Evolutionary conservation across 108 stramenopile species (phyloP).

Genomic region (Nitzschia sp.): DNA sequence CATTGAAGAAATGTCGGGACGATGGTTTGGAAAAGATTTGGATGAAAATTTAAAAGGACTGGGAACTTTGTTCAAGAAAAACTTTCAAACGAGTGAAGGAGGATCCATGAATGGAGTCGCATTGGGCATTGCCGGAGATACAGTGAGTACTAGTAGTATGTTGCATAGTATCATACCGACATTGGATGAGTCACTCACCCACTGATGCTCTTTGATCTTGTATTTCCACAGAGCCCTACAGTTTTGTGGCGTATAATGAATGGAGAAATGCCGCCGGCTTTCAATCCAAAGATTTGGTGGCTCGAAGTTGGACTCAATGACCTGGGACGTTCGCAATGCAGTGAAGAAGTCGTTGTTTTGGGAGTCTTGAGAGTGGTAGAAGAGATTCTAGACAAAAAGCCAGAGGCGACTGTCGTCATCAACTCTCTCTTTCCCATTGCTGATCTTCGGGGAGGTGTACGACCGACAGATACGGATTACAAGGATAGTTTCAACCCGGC

Average conservation of each 20-base stretch:
- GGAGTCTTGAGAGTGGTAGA: slow-evolving; percentile 83
- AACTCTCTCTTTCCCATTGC: slow-evolving; percentile 80
- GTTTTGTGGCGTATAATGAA: slow-evolving; percentile 52
- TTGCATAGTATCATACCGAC: too few relatives aligned
- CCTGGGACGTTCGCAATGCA: slow-evolving; percentile 72
- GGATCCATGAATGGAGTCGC: slow-evolving; percentile 36
- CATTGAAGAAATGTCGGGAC: slow-evolving; percentile 83
- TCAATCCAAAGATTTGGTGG: slow-evolving; percentile 88
- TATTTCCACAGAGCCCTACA: slow-evolving; percentile 28
- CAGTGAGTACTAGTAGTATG: slow-evolving; percentile 49
- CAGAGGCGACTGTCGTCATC: slow-evolving; percentile 78
- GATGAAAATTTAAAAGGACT: slow-evolving; percentile 13
- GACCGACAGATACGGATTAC: slow-evolving; percentile 25
- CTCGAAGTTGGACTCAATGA: slow-evolving; percentile 83
- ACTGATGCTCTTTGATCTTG: too few relatives aligned
- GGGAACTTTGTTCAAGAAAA: slow-evolving; percentile 28
- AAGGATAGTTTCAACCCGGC: slow-evolving; percentile 25
- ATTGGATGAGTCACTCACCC: too few relatives aligned
- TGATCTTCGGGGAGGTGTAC: slow-evolving; percentile 38
- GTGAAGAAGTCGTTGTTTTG: slow-evolving; percentile 78
- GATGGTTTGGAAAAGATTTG: slow-evolving; percentile 65
- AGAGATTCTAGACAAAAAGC: slow-evolving; percentile 64
- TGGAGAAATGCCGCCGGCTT: slow-evolving; percentile 64
- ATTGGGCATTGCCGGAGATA: slow-evolving; percentile 76
- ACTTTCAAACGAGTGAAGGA: slow-evolving; percentile 24